Evolutionary conservation across 2,329 filamentous ascomycete species (phyloP).

Genomic region (Aspergillus intermedius): DNA sequence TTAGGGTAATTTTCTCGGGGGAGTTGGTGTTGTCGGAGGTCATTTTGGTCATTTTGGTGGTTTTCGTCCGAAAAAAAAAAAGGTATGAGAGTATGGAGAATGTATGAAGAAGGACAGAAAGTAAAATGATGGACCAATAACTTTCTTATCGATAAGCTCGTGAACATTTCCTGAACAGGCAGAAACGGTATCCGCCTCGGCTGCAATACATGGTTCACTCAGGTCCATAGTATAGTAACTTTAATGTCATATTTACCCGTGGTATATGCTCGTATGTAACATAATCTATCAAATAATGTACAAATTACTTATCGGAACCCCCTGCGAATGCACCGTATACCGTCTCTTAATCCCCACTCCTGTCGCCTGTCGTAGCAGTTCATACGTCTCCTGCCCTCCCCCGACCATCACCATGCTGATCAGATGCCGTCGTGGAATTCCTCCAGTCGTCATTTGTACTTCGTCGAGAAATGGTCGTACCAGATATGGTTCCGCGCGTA

Average conservation of each 20-base stretch:
- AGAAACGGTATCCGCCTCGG: not conserved
- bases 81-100: not conserved
- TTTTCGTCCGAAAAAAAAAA: not conserved
- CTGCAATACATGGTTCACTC: no score
- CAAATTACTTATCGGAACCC: constrained; percentile 70
- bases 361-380: constrained; percentile 55
- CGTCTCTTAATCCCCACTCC: constrained; percentile 69
- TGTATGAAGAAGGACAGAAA: not conserved
- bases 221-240: no score
- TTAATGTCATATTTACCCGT: no score
- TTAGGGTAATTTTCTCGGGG: not conserved
- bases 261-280: not conserved
- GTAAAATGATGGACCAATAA: not conserved
- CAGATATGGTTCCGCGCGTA: constrained; percentile 35
- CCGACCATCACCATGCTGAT: constrained; percentile 80
- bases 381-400: constrained; percentile 61
- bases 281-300: constrained; percentile 52
- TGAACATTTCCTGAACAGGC: not conserved
- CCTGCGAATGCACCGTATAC: constrained; percentile 76
- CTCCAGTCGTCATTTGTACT: constrained; percentile 62
- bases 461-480: constrained; percentile 69
- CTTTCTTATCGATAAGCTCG: not conserved
- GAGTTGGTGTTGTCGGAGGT: not conserved
- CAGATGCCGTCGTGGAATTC: constrained; percentile 62
- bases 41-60: not conserved